Evolutionary conservation across 106 monocot genomes (phyloP).

Genomic region (Phalaenopsis equestris): DNA sequence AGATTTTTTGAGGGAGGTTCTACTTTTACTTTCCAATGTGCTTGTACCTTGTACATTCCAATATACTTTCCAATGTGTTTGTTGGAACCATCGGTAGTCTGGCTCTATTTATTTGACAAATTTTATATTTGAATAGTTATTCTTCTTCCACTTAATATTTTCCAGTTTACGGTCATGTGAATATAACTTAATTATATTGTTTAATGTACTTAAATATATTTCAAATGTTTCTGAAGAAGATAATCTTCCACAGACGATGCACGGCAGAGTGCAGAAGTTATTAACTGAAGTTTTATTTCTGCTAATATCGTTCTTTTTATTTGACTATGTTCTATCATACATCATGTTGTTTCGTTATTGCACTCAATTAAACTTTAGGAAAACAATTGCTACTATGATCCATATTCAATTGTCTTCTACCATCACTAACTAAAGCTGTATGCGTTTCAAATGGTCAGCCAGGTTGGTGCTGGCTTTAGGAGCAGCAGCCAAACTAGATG

Average conservation of each 20-base stretch:
- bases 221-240: not conserved
- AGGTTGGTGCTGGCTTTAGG: conserved; percentile 99
- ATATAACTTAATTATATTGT: not conserved
- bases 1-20: no score
- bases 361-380: not conserved
- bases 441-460: conserved; percentile 52
- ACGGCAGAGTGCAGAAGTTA: not conserved
- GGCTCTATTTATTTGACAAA: not conserved
- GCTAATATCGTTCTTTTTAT: not conserved
- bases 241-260: not conserved
- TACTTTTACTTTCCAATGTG: no score
- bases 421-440: not conserved
- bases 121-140: not conserved
- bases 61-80: not conserved
- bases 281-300: not conserved
- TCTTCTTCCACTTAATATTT: not conserved
- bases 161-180: not conserved
- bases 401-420: not conserved
- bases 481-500: conserved; percentile 80
- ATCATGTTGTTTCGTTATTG: not conserved
- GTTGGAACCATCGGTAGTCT: not conserved
- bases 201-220: not conserved
- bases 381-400: not conserved
- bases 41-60: no score
- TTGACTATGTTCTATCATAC: not conserved